A percentile compares a stretch with the other conserved stretches of the same genome.
Conservation (phyloP, 2,329 filamentous ascomycete genomes). For the Aspergillus sp. region DNA sequence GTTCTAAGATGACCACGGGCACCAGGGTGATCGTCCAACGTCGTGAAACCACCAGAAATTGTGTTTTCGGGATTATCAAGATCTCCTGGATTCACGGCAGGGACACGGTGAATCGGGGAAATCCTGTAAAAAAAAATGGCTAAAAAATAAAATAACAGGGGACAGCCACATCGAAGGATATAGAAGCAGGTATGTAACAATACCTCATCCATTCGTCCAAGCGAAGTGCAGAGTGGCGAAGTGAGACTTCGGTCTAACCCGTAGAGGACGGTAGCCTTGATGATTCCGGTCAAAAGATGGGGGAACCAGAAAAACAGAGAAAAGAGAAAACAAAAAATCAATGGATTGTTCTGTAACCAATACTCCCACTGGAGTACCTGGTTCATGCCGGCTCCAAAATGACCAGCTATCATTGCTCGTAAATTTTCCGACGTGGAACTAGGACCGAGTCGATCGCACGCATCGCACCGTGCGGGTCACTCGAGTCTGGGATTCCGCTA, state of each 20-base stretch:
- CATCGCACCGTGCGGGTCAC: slow-evolving; percentile 19
- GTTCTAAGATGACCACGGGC: not conserved
- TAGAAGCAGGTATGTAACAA: slow-evolving; percentile 1
- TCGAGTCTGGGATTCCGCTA: slow-evolving; percentile 18
- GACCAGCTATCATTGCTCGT: slow-evolving; percentile 11
- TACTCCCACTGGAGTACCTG: not conserved
- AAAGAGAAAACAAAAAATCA: not conserved
- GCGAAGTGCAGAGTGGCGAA: slow-evolving; percentile 3
- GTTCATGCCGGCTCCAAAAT: slow-evolving; percentile 5
- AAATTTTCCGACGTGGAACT: slow-evolving; percentile 26
- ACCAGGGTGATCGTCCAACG: not conserved
- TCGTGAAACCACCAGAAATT: not conserved
- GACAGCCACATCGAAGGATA: slow-evolving; percentile 1
- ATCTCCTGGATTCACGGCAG: not conserved
- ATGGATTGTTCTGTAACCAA: slow-evolving; percentile 1
- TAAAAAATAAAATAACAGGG: not conserved
- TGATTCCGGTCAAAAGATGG: not conserved
- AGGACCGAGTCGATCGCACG: slow-evolving; percentile 17
- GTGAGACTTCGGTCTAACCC: not conserved
- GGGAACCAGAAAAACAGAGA: not conserved
- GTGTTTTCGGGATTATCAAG: not conserved
- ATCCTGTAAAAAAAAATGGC: not conserved
- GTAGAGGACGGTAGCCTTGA: not conserved
- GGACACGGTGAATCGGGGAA: not conserved
- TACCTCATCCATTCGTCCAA: not conserved